These are phyloP conservation scores for Phaeosphaeriaceae sp. DNA, from an alignment of 2,329 filamentous ascomycete genomes.

Conservation along the genomic window DNA sequence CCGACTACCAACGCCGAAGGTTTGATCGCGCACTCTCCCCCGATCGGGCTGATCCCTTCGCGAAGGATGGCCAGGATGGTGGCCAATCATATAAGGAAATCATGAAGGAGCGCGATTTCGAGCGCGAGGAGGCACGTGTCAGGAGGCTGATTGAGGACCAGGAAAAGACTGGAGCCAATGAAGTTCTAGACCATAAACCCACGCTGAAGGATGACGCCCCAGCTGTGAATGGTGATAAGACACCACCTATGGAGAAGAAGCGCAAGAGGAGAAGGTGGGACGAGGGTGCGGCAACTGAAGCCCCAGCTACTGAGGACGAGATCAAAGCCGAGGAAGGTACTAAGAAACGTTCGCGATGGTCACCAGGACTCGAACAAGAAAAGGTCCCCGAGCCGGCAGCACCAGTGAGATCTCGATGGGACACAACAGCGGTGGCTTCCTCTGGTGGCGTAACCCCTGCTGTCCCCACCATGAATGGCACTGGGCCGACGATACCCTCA, in stretches of 20 bases:
- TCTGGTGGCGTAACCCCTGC: constrained; percentile 29
- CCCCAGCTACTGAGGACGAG: constrained; percentile 25
- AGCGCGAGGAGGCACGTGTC: constrained; percentile 91
- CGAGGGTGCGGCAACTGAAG: constrained; percentile 61
- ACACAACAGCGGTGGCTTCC: constrained; percentile 38
- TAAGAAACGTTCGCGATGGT: constrained; percentile 77
- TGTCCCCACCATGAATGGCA: constrained; percentile 31
- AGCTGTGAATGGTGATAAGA: constrained; percentile 75
- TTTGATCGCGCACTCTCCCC: constrained; percentile 86
- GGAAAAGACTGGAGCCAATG: constrained; percentile 66
- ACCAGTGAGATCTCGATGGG: constrained; percentile 44
- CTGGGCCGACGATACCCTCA: constrained; percentile 53
- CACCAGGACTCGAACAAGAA: constrained; percentile 59
- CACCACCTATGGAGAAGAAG: constrained; percentile 65
- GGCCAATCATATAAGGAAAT: constrained; percentile 86
- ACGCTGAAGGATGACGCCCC: constrained; percentile 70
- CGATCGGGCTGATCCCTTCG: constrained; percentile 84
- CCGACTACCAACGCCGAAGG: constrained; percentile 95
- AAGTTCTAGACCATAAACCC: constrained; percentile 70
- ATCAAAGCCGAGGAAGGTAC: constrained; percentile 23
- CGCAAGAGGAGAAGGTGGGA: constrained; percentile 94
- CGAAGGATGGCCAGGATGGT: constrained; percentile 73
- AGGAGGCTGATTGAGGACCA: constrained; percentile 79
- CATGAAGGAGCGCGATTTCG: constrained; percentile 88
- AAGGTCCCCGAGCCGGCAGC: constrained; percentile 51